Base-by-base conservation (phyloP, 371 early-diverging fungal genomes). In the Rhizopus sp. region DNA sequence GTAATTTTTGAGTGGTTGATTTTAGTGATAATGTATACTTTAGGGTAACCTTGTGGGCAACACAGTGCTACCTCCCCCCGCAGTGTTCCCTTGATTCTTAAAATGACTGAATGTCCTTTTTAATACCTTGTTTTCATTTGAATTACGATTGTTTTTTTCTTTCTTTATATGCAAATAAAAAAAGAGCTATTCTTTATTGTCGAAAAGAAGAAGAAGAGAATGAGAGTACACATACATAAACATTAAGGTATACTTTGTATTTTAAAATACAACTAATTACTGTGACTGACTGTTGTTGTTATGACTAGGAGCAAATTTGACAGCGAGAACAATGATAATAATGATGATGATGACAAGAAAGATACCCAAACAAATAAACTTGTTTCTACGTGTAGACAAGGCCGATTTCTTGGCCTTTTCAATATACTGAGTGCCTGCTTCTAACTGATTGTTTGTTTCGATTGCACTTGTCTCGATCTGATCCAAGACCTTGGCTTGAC, bases 21-120 rank as follows among this genome's bases (percentile, higher is more conserved):
- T 23, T 23, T 23, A 23, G 0, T 23, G 23, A 23, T 95, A 69
- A 96, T 92, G 73, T 89, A 96, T 34, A 96, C 91, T 71, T 89
- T 91, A 30, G 97, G 95, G 66, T 96, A 95, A 38, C 97, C 97
- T 46, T 23, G 23, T 23, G 23, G 23, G 23, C 23, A 23, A 23
- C 23, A 23, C 23, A 23, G 23, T 23, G 23, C 23, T 23, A 23
- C 23, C 23, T 23, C 23, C 23, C 23, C 23, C 23, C 23, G 23
- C 23, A 23, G 23, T 23, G 23, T 23, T 23, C 23, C 23, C 23
- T 23, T 23, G 23, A 23, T 23, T 23, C 23, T 23, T 23, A 23
- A 23, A 23, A 23, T 23, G 23, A 23, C 23, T 23, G 23, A 23
- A 23, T 23, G 23, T 23, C 23, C 2, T 23, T 23, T 23, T 23